Percentiles rank a stretch among this genome's conserved stretches.
Evolutionary conservation across 2,329 filamentous ascomycete species (phyloP).

Genomic region (Simplicillium sp.): DNA sequence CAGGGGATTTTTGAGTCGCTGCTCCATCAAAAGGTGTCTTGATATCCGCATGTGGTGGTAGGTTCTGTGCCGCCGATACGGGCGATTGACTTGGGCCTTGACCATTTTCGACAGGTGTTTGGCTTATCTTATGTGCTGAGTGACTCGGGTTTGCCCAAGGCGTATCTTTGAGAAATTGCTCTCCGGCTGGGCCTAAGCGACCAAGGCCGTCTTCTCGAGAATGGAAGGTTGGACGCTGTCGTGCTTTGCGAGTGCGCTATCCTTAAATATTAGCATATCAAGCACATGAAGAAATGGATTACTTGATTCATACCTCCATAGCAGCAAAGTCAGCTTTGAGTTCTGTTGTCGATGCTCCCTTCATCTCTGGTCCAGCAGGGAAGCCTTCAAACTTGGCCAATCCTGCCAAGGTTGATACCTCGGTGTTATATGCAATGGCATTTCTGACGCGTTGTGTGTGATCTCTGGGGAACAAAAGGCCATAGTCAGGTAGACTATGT

Average conservation of each 20-base stretch:
- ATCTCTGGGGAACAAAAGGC: conserved; percentile 69
- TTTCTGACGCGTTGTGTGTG: conserved; percentile 71
- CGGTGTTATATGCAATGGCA: conserved; percentile 86
- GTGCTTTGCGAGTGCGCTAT: conserved; percentile 28
- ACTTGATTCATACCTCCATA: conserved; percentile 57
- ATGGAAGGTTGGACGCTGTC: conserved; percentile 23
- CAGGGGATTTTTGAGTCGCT: conserved; percentile 12
- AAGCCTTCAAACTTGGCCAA: conserved; percentile 94
- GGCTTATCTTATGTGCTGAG: conserved; percentile 49
- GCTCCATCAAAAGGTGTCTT: conserved; percentile 14
- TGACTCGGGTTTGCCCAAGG: conserved; percentile 90
- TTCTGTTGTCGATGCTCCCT: conserved; percentile 60
- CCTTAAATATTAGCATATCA: conserved; percentile 17
- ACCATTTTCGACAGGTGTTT: conserved; percentile 16
- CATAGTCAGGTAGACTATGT: conserved; percentile 72
- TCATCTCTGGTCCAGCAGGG: conserved; percentile 83
- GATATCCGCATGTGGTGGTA: conserved; percentile 10
- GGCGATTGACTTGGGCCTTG: neutral
- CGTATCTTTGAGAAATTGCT: conserved; percentile 81
- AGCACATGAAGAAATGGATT: neutral
- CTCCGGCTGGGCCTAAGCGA: conserved; percentile 58
- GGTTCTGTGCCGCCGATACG: conserved; percentile 2
- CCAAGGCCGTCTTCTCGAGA: conserved; percentile 38
- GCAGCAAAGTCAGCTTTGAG: conserved; percentile 80
- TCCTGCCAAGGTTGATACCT: conserved; percentile 84